Percentiles rank a stretch among this genome's conserved stretches.
These are phyloP conservation scores for Fonsecaea pugnacius DNA, from an alignment of 2,329 filamentous ascomycete genomes.

Conservation along the genomic window DNA sequence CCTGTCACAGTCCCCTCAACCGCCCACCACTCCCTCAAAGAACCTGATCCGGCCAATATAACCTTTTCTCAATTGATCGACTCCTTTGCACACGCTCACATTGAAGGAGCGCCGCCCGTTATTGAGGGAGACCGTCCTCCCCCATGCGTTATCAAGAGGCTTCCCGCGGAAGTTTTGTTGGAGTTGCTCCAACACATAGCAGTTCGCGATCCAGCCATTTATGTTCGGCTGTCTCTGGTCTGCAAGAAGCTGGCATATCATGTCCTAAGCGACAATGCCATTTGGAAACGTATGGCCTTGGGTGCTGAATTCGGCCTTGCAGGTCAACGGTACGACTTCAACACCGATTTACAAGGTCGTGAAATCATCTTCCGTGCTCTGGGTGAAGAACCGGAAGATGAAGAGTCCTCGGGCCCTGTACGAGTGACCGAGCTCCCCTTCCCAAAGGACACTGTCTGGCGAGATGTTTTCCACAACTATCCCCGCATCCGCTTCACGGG, in stretches of 20 bases:
- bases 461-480: constrained; percentile 75
- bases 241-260: constrained; percentile 88
- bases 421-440: constrained; percentile 35
- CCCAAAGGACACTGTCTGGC: constrained; percentile 51
- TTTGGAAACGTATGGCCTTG: constrained; percentile 80
- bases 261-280: constrained; percentile 77
- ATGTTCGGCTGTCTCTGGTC: constrained; percentile 74
- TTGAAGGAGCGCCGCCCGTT: constrained; percentile 68
- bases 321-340: constrained; percentile 81
- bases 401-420: constrained; percentile 37
- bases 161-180: constrained; percentile 83
- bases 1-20: constrained; percentile 58
- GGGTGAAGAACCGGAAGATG: constrained; percentile 38
- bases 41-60: constrained; percentile 43
- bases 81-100: constrained; percentile 72
- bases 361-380: constrained; percentile 30
- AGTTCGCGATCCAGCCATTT: constrained; percentile 73
- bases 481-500: constrained; percentile 93
- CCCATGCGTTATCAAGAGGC: constrained; percentile 75
- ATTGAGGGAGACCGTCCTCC: constrained; percentile 73
- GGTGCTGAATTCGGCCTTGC: constrained; percentile 75
- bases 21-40: constrained; percentile 62
- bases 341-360: constrained; percentile 61
- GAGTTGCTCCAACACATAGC: constrained; percentile 79
- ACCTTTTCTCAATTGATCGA: constrained; percentile 71